Base-by-base conservation (phyloP, 805 yeast species). In the Candida multigemmis region DNA sequence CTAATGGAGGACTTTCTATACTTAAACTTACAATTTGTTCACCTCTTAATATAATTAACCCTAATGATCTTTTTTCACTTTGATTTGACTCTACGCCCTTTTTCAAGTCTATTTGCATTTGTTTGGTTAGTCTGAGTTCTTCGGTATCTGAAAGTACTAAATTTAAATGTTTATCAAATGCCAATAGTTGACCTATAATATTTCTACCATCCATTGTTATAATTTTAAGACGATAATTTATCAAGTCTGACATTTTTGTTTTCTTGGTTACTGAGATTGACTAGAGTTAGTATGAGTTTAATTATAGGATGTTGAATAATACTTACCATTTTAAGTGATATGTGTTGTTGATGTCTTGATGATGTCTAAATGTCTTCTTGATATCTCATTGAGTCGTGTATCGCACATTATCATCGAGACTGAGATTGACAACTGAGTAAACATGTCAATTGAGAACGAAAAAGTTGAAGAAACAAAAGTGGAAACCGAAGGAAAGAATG, bases 141-240 rank as follows among this genome's bases (percentile, higher is more conserved):
- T 83, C 86, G 22, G 91, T 72, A 37, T 87, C 91, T 8, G 81
- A 68, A 17, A 89, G 57, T 9, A 91, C 94, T 11, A 89, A 48
- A 50, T 89, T 89, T 78, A 87, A 77, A 48, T 79, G 81, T 46
- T 78, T 78, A 51, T 91, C 98, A 50, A 84, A 89, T 6, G 97
- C 86, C 36, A 87, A 54, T 28, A 89, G 65, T 35, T 75, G 77
- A 2, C 98, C 98, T 5, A 76, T 64, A 37, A 82, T 72, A 23
- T 74, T 77, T 22, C 93, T 67, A 4, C 80, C 77, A 53, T 89
- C 96, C n/a, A 72, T 50, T 1, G 89, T 72, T 16, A 77, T 65
- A 14, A 85, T 81, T 29, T 78, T 70, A 28, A 91, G 71, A 32
- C 83, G 68, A 55, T 73, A 80, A 42, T 82, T 68, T 27, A 89